Base-by-base conservation (phyloP, 306 rosid species). In the Mucuna pruriens region DNA sequence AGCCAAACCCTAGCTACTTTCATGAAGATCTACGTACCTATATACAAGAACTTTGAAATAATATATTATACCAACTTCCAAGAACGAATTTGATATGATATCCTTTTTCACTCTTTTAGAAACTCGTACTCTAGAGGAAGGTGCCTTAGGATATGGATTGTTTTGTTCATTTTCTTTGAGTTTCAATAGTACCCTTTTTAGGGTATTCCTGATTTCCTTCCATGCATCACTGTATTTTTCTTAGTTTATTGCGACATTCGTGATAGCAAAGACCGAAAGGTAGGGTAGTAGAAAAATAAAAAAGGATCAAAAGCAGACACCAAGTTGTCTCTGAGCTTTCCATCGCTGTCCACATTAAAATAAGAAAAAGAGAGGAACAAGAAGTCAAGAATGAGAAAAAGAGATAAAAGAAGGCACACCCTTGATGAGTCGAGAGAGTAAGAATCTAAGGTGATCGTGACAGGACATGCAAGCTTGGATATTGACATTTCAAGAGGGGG, bases 381-480 rank as follows among this genome's bases (percentile, higher is more conserved):
- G 82, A 76, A 51, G 34, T 46, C 11, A 71, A 62, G 19, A 55
- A 15, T 3, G 44, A 68, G 81, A 46, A 58, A 74, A 6, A 69
- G 71, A 74, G 42, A 19, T 20, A 33, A 54, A 36, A 64, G 34
- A 39, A 63, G 40, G 45, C 48, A 19, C 48, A 52, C 7, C 64
- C 77, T 84, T 68, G 87, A 84, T 64, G 64, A 25, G 80, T 49
- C 52, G 63, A 58, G 39, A 81, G 89, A 63, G 79, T 48, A 72
- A 85, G 89, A 85, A 84, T 89, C 86, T 85, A 85, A 61, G 67
- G 84, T 83, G 92, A 93, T 67, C 0, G 85, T 67, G 94, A 91
- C 91, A 55, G 20, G 90, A 91, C 95, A 75, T 74, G 67, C 34
- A 61, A 84, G 85, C 85, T 85, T 73, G 48, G 91, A 91, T 88